Percentiles rank a stretch among this genome's conserved stretches.
phyloP scores from a whole-genome alignment of 176 grass and related monocot genomes.

The Typha latifolia region DNA sequence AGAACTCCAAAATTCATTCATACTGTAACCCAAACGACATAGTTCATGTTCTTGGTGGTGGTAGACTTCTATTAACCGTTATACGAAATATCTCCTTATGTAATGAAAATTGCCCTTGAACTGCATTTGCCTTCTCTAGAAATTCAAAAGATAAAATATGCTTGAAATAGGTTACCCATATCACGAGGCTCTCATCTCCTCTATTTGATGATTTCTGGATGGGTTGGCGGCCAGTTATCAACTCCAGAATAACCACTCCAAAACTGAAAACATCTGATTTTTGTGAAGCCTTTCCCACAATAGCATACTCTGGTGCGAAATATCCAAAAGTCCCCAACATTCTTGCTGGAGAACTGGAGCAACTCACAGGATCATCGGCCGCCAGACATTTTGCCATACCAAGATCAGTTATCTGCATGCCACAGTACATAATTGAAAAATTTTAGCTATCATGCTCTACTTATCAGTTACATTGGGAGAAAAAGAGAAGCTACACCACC shows the following conservation, averaged over 20 bases:
- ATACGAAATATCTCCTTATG: no score
- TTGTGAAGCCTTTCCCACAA: slow-evolving; percentile 79
- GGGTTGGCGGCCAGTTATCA: slow-evolving; percentile 76
- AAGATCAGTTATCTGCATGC: slow-evolving; percentile 74
- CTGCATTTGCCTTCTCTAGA: neutral
- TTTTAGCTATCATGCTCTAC: neutral
- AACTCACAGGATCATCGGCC: slow-evolving; percentile 76
- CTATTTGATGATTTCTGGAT: slow-evolving; percentile 53
- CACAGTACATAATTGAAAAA: neutral
- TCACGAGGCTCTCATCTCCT: slow-evolving; percentile 77
- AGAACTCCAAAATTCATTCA: no score
- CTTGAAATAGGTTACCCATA: slow-evolving; percentile 17
- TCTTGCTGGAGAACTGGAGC: slow-evolving; percentile 78
- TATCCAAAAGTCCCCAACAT: slow-evolving; percentile 97
- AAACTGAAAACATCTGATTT: slow-evolving; percentile 99
- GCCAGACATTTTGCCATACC: slow-evolving; percentile 92
- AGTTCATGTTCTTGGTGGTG: no score
- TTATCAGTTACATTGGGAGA: neutral
- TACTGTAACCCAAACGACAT: slow-evolving; percentile 32
- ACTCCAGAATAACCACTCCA: slow-evolving; percentile 85
- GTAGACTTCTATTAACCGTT: no score
- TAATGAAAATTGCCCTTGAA: no score
- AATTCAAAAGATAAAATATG: neutral
- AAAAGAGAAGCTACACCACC: no score
- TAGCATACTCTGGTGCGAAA: slow-evolving; percentile 96